Percentiles rank a stretch among this genome's conserved stretches.
Conservation (phyloP, 495 filamentous ascomycete species). For the Articulospora tetracladia region DNA sequence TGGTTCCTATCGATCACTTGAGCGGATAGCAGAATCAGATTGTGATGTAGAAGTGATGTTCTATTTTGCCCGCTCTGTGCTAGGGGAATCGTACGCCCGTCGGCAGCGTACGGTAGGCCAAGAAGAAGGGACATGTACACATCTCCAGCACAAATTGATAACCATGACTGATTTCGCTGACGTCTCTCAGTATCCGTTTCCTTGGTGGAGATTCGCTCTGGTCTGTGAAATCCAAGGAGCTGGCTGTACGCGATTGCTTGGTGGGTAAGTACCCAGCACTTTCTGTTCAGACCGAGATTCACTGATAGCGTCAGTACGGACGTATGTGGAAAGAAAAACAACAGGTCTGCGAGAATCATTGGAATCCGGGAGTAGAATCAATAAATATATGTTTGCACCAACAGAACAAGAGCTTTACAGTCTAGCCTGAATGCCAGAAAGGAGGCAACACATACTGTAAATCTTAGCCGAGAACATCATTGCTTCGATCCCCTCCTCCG, state of each 20-base stretch:
- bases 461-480: background rate
- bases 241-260: conserved; percentile 9
- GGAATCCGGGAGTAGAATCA: too few relatives aligned
- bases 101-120: conserved; percentile 9
- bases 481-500: conserved; percentile 4
- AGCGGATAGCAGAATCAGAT: background rate
- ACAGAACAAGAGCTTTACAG: too few relatives aligned
- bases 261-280: conserved; percentile 6
- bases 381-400: too few relatives aligned
- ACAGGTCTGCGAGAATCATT: too few relatives aligned
- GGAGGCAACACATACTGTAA: background rate
- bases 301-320: background rate
- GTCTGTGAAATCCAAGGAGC: conserved; percentile 11
- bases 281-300: conserved; percentile 12
- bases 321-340: background rate
- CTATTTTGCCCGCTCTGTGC: background rate
- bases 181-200: background rate
- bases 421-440: too few relatives aligned
- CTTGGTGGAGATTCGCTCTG: background rate
- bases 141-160: conserved; percentile 9
- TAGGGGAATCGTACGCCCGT: conserved; percentile 6
- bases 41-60: conserved; percentile 3
- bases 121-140: conserved; percentile 8
- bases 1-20: conserved; percentile 14
- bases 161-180: conserved; percentile 4